Percentiles rank a stretch among this genome's conserved stretches.
Evolutionary conservation across 805 yeast genomes (phyloP).

Genomic region (Limtongia smithiae): DNA sequence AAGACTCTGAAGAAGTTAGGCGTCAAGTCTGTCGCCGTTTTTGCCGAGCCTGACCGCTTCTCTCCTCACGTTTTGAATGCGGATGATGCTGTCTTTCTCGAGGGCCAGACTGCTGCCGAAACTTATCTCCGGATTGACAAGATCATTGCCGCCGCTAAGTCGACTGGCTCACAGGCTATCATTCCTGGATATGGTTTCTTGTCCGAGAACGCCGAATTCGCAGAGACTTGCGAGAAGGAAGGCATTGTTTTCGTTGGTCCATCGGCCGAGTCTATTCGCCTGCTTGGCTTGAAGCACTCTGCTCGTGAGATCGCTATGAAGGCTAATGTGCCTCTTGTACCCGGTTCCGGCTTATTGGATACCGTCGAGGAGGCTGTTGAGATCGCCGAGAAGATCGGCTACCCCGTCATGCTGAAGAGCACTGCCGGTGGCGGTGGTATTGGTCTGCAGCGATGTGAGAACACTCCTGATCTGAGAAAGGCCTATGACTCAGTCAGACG

Average conservation of each 20-base stretch:
- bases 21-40: constrained; percentile 79
- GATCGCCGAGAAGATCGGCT: constrained; percentile 67
- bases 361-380: constrained; percentile 69
- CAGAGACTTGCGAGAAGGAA: constrained; percentile 78
- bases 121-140: constrained; percentile 84
- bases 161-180: constrained; percentile 85
- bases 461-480: constrained; percentile 70
- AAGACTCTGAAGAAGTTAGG: constrained; percentile 77
- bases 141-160: constrained; percentile 79
- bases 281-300: constrained; percentile 90
- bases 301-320: constrained; percentile 88
- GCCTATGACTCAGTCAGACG: constrained; percentile 90
- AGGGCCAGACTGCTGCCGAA: constrained; percentile 84
- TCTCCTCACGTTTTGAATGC: constrained; percentile 83
- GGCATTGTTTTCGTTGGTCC: constrained; percentile 97
- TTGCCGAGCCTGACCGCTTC: constrained; percentile 84
- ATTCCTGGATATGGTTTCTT: constrained; percentile 97
- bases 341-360: constrained; percentile 86
- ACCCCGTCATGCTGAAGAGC: constrained; percentile 93
- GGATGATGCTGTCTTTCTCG: constrained; percentile 73
- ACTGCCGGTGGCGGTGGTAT: constrained; percentile 99
- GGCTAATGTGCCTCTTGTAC: constrained; percentile 95
- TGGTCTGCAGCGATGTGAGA: constrained; percentile 90
- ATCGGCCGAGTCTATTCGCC: constrained; percentile 85
- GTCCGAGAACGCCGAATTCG: constrained; percentile 93